phyloP scores from a whole-genome alignment of 192 early-diverging fungal genomes.

The Backusella tuberculispora region DNA sequence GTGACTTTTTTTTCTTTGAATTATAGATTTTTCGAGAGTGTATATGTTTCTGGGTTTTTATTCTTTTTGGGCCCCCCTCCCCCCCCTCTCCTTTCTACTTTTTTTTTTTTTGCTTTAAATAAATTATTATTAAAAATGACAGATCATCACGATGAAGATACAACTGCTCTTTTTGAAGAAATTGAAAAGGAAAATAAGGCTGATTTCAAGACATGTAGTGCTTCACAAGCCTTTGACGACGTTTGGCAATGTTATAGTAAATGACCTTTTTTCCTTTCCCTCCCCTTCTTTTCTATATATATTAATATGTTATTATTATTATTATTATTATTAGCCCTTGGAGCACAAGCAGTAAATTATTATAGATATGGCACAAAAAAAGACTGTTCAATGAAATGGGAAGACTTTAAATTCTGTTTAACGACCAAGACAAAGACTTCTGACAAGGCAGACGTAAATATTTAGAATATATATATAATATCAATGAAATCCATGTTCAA shows the following conservation, averaged over 20 bases:
- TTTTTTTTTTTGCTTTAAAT: background rate
- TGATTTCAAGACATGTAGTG: slow-evolving; percentile 31
- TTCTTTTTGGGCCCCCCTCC: background rate
- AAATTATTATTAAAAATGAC: background rate
- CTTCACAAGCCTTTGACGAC: slow-evolving; percentile 35
- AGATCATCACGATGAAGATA: slow-evolving; percentile 24
- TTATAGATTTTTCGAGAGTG: too few relatives aligned
- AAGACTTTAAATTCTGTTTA: slow-evolving; percentile 53
- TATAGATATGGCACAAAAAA: slow-evolving; percentile 51
- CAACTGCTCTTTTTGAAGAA: slow-evolving; percentile 28
- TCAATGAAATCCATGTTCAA: background rate
- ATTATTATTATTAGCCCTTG: slow-evolving; percentile 41
- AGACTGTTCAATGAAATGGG: slow-evolving; percentile 44
- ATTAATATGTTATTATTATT: background rate
- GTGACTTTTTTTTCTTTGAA: too few relatives aligned
- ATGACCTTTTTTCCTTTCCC: background rate
- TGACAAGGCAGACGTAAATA: slow-evolving; percentile 45
- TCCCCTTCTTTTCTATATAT: background rate
- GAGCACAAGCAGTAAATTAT: slow-evolving; percentile 51
- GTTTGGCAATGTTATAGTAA: slow-evolving; percentile 40
- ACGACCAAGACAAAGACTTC: slow-evolving; percentile 49
- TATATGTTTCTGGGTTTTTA: too few relatives aligned
- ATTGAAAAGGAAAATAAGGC: slow-evolving; percentile 28
- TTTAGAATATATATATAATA: background rate
- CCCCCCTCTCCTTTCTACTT: background rate